These are phyloP conservation scores for Populus davidiana DNA, from an alignment of 345 rosid species.

Conservation along the genomic window DNA sequence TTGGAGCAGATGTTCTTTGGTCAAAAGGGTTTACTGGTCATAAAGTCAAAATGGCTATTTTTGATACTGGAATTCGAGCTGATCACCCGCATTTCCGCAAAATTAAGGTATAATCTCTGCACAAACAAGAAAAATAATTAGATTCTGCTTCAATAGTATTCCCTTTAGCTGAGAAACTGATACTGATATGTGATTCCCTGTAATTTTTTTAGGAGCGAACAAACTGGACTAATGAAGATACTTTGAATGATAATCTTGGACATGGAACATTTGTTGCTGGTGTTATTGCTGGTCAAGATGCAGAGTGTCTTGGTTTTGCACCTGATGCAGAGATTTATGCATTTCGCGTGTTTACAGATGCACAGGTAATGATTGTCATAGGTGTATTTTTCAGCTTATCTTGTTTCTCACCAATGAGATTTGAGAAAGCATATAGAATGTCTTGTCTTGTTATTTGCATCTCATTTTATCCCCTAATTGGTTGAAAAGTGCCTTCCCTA, in stretches of 20 bases:
- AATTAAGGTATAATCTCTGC: conserved; percentile 56
- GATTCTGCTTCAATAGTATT: background rate
- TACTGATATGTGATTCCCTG: conserved; percentile 19
- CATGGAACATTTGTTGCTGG: conserved; percentile 99
- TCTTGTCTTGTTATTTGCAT: no score
- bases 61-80: conserved; percentile 92
- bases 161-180: conserved; percentile 27
- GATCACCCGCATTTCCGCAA: conserved; percentile 95
- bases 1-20: conserved; percentile 94
- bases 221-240: conserved; percentile 95
- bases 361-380: conserved; percentile 79
- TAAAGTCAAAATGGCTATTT: conserved; percentile 97
- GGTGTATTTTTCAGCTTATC: conserved; percentile 8
- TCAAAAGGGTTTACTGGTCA: conserved; percentile 81
- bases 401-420: background rate
- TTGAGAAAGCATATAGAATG: background rate
- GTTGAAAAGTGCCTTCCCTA: no score
- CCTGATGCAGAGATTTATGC: conserved; percentile 94
- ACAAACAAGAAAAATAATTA: no score
- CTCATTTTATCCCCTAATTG: no score
- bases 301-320: conserved; percentile 94
- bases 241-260: conserved; percentile 97
- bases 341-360: conserved; percentile 91
- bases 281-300: conserved; percentile 84
- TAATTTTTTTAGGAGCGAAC: conserved; percentile 76